Evolutionary conservation across 495 filamentous ascomycete species (phyloP).

Genomic region (Penicillium lividum): DNA sequence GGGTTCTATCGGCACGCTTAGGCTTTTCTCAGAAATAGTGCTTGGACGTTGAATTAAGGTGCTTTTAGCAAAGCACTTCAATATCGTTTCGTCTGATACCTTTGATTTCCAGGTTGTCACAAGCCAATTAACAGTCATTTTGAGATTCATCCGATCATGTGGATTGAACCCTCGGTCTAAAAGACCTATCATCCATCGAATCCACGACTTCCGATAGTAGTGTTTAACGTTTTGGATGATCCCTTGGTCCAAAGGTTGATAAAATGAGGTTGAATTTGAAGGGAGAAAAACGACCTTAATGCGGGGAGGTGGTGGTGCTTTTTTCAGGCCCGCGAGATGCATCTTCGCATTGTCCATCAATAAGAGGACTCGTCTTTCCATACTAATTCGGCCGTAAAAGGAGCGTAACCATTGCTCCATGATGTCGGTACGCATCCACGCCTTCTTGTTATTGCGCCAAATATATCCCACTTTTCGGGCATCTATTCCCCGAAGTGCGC

Average conservation of each 20-base stretch:
- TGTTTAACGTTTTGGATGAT: conserved; percentile 30
- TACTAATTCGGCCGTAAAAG: conserved; percentile 24
- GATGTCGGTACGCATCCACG: conserved; percentile 26
- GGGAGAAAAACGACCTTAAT: conserved; percentile 15
- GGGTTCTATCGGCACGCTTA: no score
- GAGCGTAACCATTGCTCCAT: conserved; percentile 24
- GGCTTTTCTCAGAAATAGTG: no score
- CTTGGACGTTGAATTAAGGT: not conserved
- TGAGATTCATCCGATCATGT: no score
- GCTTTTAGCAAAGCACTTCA: conserved; percentile 8
- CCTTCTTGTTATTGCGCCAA: conserved; percentile 27
- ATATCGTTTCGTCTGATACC: not conserved
- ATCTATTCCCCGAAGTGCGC: conserved; percentile 18
- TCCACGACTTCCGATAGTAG: conserved; percentile 24
- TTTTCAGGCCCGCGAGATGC: not conserved
- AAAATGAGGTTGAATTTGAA: conserved; percentile 23
- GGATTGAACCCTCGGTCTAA: conserved; percentile 6
- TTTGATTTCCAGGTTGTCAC: not conserved
- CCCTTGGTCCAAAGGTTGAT: conserved; percentile 33
- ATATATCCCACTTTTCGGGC: conserved; percentile 10
- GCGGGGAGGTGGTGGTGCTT: not conserved
- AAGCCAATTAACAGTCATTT: conserved; percentile 4
- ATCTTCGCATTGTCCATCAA: not conserved
- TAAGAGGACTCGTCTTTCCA: not conserved
- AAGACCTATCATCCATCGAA: conserved; percentile 14